These are phyloP conservation scores for Elaeagnus macrophylla DNA, from an alignment of 306 rosid species.

Conservation along the genomic window DNA sequence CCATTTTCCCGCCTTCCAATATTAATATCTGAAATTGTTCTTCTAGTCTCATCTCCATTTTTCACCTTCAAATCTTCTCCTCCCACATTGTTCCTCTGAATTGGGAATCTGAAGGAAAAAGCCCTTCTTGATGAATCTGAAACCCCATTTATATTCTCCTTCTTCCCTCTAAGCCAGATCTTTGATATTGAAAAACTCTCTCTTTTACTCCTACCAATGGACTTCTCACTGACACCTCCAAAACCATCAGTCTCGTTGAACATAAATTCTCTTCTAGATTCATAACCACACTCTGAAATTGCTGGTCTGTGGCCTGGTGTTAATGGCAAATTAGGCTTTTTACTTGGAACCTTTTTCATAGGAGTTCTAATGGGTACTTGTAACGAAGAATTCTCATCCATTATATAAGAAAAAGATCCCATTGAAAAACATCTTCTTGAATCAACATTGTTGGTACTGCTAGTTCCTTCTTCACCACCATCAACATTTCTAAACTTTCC, in stretches of 20 bases:
- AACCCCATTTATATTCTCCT: slow-evolving; percentile 26
- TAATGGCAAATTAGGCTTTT: slow-evolving; percentile 44
- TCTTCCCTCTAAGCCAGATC: slow-evolving; percentile 76
- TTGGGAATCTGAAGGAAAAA: slow-evolving; percentile 62
- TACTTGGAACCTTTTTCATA: slow-evolving; percentile 38
- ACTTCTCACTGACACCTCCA: slow-evolving; percentile 11
- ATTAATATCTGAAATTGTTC: slow-evolving; percentile 46
- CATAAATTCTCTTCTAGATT: slow-evolving; percentile 68
- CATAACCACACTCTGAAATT: slow-evolving; percentile 80
- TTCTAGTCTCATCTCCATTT: slow-evolving; percentile 35
- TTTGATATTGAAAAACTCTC: slow-evolving; percentile 77
- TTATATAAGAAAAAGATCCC: slow-evolving; percentile 81
- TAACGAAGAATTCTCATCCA: slow-evolving; percentile 65
- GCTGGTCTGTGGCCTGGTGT: slow-evolving; percentile 60
- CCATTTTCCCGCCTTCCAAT: slow-evolving; percentile 54
- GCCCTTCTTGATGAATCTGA: slow-evolving; percentile 51
- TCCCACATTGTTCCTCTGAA: slow-evolving; percentile 16
- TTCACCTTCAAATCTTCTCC: slow-evolving; percentile 35
- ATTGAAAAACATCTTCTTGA: slow-evolving; percentile 86
- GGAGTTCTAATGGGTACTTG: slow-evolving; percentile 68
- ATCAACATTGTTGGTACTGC: slow-evolving; percentile 41
- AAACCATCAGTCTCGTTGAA: slow-evolving; percentile 34
- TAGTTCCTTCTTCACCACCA: slow-evolving; percentile 34
- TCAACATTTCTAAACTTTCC: slow-evolving; percentile 76
- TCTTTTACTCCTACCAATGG: slow-evolving; percentile 27